Evolutionary conservation across 2,329 filamentous ascomycete genomes (phyloP).

Genomic region (Blastomyces gilchristii): DNA sequence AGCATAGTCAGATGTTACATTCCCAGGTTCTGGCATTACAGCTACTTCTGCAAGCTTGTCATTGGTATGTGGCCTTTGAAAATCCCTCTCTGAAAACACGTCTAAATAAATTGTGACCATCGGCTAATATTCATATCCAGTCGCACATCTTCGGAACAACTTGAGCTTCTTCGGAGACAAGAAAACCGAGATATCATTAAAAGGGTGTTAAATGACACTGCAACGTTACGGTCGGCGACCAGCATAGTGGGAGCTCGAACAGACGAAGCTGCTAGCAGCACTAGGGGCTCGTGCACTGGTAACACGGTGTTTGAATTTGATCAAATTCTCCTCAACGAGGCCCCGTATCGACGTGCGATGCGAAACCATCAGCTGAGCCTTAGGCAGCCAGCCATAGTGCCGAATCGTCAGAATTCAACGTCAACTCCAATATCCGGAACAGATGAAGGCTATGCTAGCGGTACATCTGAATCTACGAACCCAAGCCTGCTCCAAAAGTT

Average conservation of each 20-base stretch:
- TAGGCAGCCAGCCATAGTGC: slow-evolving; percentile 7
- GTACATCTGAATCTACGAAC: slow-evolving; percentile 12
- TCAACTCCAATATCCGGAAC: slow-evolving; percentile 16
- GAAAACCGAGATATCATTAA: slow-evolving; percentile 28
- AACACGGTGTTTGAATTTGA: slow-evolving; percentile 29
- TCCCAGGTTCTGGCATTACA: slow-evolving; percentile 31
- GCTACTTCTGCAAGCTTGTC: slow-evolving; percentile 30
- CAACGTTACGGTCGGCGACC: slow-evolving; percentile 24
- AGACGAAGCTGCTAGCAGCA: slow-evolving; percentile 21
- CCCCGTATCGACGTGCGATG: slow-evolving; percentile 20
- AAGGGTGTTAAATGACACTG: slow-evolving; percentile 30
- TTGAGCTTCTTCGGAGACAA: slow-evolving; percentile 25
- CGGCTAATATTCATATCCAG: slow-evolving; percentile 14
- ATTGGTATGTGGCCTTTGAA: slow-evolving; percentile 30
- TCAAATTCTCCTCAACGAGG: slow-evolving; percentile 20
- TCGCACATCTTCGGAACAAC: slow-evolving; percentile 27
- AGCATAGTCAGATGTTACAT: slow-evolving; percentile 27
- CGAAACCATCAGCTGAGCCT: slow-evolving; percentile 10
- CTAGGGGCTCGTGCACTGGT: slow-evolving; percentile 22
- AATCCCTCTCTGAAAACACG: neutral
- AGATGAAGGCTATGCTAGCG: slow-evolving; percentile 24
- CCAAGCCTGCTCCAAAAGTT: slow-evolving; percentile 12
- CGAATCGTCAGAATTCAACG: slow-evolving; percentile 11
- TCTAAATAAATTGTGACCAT: neutral
- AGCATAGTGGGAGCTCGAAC: slow-evolving; percentile 21